phyloP scores from a whole-genome alignment of 805 yeast genomes.

The Metschnikowia kofuensis region DNA sequence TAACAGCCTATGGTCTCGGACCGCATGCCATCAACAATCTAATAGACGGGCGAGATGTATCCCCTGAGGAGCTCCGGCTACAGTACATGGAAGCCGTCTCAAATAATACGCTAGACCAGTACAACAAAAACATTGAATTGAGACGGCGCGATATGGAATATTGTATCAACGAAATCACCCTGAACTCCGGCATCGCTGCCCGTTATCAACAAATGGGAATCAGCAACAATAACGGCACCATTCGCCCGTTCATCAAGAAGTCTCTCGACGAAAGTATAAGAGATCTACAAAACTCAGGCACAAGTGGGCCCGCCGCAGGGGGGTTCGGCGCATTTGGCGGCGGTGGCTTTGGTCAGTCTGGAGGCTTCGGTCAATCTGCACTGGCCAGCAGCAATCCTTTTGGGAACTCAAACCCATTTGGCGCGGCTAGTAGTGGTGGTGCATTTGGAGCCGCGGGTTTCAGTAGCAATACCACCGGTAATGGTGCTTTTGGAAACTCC shows the following conservation, averaged over 20 bases:
- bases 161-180: slow-evolving; percentile 29
- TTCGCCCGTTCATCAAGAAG: slow-evolving; percentile 29
- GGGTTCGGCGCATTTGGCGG: slow-evolving; percentile 7
- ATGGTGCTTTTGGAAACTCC: neutral
- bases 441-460: too few relatives aligned
- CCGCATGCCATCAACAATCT: slow-evolving; percentile 48
- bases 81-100: slow-evolving; percentile 43
- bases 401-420: slow-evolving; percentile 7
- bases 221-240: slow-evolving; percentile 1
- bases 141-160: slow-evolving; percentile 17
- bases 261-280: slow-evolving; percentile 28
- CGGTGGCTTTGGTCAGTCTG: neutral
- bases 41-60: slow-evolving; percentile 50
- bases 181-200: slow-evolving; percentile 50
- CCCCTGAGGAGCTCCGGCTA: slow-evolving; percentile 51
- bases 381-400: slow-evolving; percentile 2
- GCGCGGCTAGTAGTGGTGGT: neutral
- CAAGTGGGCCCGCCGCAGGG: slow-evolving; percentile 1
- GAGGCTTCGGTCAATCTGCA: neutral
- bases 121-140: slow-evolving; percentile 38
- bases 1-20: slow-evolving; percentile 49
- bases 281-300: slow-evolving; percentile 7
- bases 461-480: neutral
- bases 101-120: slow-evolving; percentile 34
- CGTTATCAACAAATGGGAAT: slow-evolving; percentile 46